Base-by-base conservation (phyloP, 2,329 filamentous ascomycete genomes). In the Neofusicoccum umdonicola region DNA sequence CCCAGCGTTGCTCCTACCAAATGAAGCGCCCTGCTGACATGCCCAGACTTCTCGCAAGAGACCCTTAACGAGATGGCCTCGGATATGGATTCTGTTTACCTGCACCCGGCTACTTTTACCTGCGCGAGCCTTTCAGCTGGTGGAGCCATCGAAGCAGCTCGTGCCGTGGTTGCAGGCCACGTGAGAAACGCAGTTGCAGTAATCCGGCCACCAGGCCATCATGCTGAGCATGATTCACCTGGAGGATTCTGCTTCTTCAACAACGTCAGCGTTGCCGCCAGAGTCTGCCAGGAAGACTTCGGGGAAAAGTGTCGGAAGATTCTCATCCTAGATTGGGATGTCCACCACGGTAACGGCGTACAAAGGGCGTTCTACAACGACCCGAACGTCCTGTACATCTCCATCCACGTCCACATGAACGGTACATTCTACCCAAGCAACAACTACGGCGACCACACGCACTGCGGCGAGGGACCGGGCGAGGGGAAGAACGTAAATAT, bases 171-270 rank as follows among this genome's bases (percentile, higher is more conserved):
- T 27, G 84, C 85, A 2, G 90, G 91, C 3, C 85, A 87, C 65
- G 90, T 97, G 61, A 97, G 96, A 77, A 99, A 99, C 72, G 93
- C 92, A 0, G 95, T 99, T 74, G 95, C 95, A 1, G 90, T 99
- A 42, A 97, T 99, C 71, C 87, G 95, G 13, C 95, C 95, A 1
- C 95, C 95, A 0, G 95, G 95, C 0, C 95, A 99, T 72, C 95
- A 99, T 76, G 95, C 95, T 0, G 95, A 99, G 74, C 88, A 87
- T 65, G 85, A 95, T 71, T 83, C 88, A 41, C 87, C 94, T 0
- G 95, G 97, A 85, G 95, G 95, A 0, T 99, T 99, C 74, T 99
- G 95, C 76, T 86, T 98, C 66, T 98, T 98, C 81, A 97, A 99
- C 80, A 99, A 99, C 72, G 95, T 98, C 3, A 93, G 92, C 19